phyloP scores from a whole-genome alignment of 2,329 filamentous ascomycete genomes.

The Paecilomyces variotii region DNA sequence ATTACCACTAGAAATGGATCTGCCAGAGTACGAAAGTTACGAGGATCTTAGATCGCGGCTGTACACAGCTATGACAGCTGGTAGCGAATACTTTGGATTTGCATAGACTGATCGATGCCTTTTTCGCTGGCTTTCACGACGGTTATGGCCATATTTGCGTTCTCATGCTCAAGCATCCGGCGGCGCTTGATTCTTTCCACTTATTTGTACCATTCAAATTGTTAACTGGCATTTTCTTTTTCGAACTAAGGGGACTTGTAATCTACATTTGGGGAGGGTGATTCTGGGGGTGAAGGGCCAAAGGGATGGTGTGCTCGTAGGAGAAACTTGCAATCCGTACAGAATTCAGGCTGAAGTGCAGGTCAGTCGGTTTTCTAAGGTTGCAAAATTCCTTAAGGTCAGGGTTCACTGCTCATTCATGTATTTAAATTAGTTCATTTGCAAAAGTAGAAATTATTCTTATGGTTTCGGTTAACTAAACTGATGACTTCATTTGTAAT shows the following conservation, averaged over 20 bases:
- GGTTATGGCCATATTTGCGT: slow-evolving; percentile 10
- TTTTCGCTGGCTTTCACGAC: slow-evolving; percentile 4
- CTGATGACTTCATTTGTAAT: background rate
- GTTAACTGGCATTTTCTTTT: slow-evolving; percentile 1
- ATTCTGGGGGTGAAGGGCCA: slow-evolving; percentile 2
- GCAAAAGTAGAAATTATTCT: background rate
- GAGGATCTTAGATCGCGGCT: slow-evolving; percentile 80
- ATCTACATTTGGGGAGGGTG: background rate
- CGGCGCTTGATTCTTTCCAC: slow-evolving; percentile 23
- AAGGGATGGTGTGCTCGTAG: slow-evolving; percentile 9
- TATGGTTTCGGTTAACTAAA: background rate
- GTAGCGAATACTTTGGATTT: slow-evolving; percentile 95
- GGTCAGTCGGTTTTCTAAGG: slow-evolving; percentile 21
- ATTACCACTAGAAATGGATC: slow-evolving; percentile 68
- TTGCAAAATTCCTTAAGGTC: slow-evolving; percentile 1
- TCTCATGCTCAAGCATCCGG: slow-evolving; percentile 25
- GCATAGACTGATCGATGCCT: slow-evolving; percentile 50
- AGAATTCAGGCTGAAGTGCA: slow-evolving; percentile 31
- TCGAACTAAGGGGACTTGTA: background rate
- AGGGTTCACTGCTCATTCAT: slow-evolving; percentile 2
- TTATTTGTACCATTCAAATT: slow-evolving; percentile 13
- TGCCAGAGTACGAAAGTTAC: slow-evolving; percentile 97
- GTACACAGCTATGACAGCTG: slow-evolving; percentile 93
- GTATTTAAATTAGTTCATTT: slow-evolving; percentile 6
- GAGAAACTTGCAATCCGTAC: slow-evolving; percentile 6